phyloP scores from a whole-genome alignment of 257 asterid genomes.

The Oldenlandia corymbosa region DNA sequence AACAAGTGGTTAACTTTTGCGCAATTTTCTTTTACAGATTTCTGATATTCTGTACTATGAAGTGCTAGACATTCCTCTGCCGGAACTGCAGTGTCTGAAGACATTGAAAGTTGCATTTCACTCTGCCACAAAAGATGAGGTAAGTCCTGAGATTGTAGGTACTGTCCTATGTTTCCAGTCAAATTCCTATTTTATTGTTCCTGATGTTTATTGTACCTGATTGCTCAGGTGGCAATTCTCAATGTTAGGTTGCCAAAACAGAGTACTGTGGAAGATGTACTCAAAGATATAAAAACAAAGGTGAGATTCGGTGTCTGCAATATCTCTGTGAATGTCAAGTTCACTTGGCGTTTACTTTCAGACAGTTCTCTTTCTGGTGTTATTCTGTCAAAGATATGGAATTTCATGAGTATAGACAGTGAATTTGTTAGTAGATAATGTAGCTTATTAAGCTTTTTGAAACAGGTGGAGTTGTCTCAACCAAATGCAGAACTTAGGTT shows the following conservation, averaged over 20 bases:
- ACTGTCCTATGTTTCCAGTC: not conserved
- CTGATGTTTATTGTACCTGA: slow-evolving; percentile 8
- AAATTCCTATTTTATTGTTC: not conserved
- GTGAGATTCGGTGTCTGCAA: slow-evolving; percentile 25
- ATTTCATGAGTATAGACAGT: no score
- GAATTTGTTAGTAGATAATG: no score
- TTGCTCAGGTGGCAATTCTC: slow-evolving; percentile 66
- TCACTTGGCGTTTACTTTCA: not conserved
- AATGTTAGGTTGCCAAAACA: slow-evolving; percentile 88
- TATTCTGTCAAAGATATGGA: not conserved
- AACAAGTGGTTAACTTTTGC: not conserved
- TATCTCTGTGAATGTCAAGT: no score
- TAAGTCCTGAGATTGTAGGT: slow-evolving; percentile 20
- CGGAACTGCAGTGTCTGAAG: slow-evolving; percentile 91
- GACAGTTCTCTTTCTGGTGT: not conserved
- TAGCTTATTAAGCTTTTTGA: slow-evolving; percentile 12
- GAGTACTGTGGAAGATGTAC: slow-evolving; percentile 97
- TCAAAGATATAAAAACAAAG: slow-evolving; percentile 89
- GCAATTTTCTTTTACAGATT: slow-evolving; percentile 39
- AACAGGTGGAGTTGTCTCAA: slow-evolving; percentile 48
- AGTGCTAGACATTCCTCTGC: slow-evolving; percentile 96
- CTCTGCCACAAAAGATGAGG: slow-evolving; percentile 94
- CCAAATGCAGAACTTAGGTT: slow-evolving; percentile 46
- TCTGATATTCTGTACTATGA: slow-evolving; percentile 93
- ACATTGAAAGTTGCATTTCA: slow-evolving; percentile 95